Evolutionary conservation across 2,329 filamentous ascomycete species (phyloP).

Genomic region (Blastomyces parvus): DNA sequence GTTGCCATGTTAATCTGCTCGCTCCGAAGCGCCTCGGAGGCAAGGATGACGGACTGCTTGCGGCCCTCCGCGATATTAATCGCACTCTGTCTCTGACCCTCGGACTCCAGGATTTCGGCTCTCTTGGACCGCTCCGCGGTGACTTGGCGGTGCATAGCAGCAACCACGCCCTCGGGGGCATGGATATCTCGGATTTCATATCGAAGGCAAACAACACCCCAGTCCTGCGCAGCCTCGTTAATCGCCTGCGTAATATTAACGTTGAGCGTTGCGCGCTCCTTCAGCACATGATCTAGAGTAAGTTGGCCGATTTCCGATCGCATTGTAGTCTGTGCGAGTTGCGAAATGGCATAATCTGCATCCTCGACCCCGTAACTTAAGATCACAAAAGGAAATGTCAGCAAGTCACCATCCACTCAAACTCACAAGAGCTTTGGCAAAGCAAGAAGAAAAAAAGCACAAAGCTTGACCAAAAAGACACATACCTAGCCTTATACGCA

Average conservation of each 20-base stretch:
- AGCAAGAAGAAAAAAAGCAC: not conserved
- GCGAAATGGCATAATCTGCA: constrained; percentile 95
- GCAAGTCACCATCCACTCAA: not conserved
- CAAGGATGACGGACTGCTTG: constrained; percentile 94
- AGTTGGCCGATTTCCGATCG: constrained; percentile 96
- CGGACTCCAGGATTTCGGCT: constrained; percentile 92
- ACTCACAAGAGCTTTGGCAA: not conserved
- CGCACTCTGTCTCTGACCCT: constrained; percentile 90
- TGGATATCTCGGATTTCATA: constrained; percentile 99
- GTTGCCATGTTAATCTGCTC: constrained; percentile 89
- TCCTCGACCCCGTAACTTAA: constrained; percentile 92
- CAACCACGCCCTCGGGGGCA: constrained; percentile 83
- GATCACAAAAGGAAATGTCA: constrained; percentile 6
- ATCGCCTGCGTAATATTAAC: constrained; percentile 98
- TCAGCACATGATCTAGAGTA: constrained; percentile 91
- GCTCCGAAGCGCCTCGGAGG: constrained; percentile 78
- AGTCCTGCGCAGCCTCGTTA: constrained; percentile 93
- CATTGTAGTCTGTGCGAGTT: constrained; percentile 98
- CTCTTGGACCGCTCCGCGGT: constrained; percentile 96
- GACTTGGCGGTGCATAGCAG: constrained; percentile 96
- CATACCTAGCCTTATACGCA: constrained; percentile 89
- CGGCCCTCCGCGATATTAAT: constrained; percentile 98
- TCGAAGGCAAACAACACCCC: constrained; percentile 90
- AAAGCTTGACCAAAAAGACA: constrained; percentile 5
- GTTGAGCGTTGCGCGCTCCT: constrained; percentile 92